Evolutionary conservation across 2,329 filamentous ascomycete genomes (phyloP).

Genomic region (Cryphonectria japonica): DNA sequence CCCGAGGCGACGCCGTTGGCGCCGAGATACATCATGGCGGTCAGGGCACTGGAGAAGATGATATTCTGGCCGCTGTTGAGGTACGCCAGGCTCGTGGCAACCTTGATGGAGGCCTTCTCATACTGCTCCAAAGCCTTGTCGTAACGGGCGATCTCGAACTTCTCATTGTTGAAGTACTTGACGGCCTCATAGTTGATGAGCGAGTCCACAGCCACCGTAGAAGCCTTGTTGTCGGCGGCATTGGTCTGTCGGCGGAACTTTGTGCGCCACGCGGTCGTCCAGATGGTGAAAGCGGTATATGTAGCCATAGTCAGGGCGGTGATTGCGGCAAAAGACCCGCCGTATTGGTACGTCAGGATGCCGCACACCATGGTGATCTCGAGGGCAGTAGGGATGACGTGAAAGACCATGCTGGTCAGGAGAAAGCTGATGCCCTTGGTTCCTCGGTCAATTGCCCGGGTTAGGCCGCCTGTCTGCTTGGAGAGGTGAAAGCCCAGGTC

Average conservation of each 20-base stretch:
- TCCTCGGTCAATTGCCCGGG: slow-evolving; percentile 90
- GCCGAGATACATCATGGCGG: slow-evolving; percentile 97
- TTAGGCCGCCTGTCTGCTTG: slow-evolving; percentile 92
- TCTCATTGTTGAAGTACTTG: slow-evolving; percentile 99
- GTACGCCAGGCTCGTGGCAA: slow-evolving; percentile 89
- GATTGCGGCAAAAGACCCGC: slow-evolving; percentile 86
- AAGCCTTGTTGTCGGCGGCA: slow-evolving; percentile 92
- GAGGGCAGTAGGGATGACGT: slow-evolving; percentile 88
- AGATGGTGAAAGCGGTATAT: slow-evolving; percentile 96
- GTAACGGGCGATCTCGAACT: slow-evolving; percentile 88
- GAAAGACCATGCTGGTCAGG: slow-evolving; percentile 97
- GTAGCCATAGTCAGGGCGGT: slow-evolving; percentile 89
- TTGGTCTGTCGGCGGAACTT: slow-evolving; percentile 96
- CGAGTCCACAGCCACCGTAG: slow-evolving; percentile 93
- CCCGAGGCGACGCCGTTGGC: slow-evolving; percentile 85
- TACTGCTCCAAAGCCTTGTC: slow-evolving; percentile 85
- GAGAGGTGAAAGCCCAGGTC: slow-evolving; percentile 93
- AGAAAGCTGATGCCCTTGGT: slow-evolving; percentile 99
- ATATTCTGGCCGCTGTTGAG: slow-evolving; percentile 96
- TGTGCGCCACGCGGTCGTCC: slow-evolving; percentile 94
- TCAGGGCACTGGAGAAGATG: slow-evolving; percentile 93
- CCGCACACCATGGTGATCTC: slow-evolving; percentile 96
- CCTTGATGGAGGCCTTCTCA: slow-evolving; percentile 93
- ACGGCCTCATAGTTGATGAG: slow-evolving; percentile 99
- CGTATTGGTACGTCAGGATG: slow-evolving; percentile 96